Evolutionary conservation across 192 early-diverging fungal genomes (phyloP).

Genomic region (Pilaira anomala): DNA sequence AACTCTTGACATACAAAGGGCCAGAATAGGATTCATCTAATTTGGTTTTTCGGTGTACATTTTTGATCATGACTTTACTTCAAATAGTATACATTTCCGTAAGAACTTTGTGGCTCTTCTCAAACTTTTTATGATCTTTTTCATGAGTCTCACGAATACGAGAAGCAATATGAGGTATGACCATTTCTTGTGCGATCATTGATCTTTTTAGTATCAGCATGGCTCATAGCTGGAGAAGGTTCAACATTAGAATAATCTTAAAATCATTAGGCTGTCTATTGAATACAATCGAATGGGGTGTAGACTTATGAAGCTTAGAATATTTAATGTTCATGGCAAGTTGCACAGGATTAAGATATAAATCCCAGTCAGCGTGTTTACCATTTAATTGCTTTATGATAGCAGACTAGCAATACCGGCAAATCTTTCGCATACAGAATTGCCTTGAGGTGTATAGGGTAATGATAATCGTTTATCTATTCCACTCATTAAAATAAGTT

Average conservation of each 20-base stretch:
- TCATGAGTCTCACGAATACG: background rate
- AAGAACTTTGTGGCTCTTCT: background rate
- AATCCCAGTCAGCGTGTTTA: background rate
- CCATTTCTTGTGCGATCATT: background rate
- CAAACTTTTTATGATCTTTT: background rate
- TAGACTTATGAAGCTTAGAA: background rate
- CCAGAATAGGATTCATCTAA: background rate
- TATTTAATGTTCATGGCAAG: background rate
- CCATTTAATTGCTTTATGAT: background rate
- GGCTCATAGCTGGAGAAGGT: background rate
- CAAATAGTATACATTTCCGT: background rate
- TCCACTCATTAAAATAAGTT: background rate
- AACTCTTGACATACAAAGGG: background rate
- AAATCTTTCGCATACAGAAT: background rate
- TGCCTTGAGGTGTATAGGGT: background rate
- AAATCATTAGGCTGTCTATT: constrained; percentile 1
- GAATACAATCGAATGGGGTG: background rate
- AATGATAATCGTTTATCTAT: background rate
- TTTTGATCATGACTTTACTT: background rate
- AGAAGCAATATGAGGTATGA: background rate
- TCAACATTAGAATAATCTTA: background rate
- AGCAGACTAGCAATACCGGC: background rate
- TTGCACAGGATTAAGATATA: background rate
- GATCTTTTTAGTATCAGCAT: background rate
- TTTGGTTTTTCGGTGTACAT: background rate